Evolutionary conservation across 139 green algal species (phyloP).

Genomic region (Coelastrella sp.): DNA sequence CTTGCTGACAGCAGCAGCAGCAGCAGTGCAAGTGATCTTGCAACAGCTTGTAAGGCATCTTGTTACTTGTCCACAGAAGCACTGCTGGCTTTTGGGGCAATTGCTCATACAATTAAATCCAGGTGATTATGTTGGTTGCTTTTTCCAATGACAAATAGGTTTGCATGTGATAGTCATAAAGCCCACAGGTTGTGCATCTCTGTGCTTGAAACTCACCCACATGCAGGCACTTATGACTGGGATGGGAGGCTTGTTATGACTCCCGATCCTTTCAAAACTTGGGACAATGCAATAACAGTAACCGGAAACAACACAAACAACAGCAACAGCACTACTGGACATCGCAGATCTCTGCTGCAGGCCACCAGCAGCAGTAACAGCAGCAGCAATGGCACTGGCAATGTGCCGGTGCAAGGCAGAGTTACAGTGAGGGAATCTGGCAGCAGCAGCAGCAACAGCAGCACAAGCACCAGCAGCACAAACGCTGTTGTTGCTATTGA

Average conservation of each 20-base stretch:
- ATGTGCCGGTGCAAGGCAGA: conserved; percentile 14
- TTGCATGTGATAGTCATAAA: no score
- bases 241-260: neutral
- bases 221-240: conserved; percentile 34
- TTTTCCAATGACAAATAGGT: no score
- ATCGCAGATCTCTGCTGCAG: conserved; percentile 12
- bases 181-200: no score
- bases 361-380: neutral
- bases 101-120: no score
- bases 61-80: no score
- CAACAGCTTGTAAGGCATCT: no score
- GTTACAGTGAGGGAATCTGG: neutral
- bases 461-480: neutral
- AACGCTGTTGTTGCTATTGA: neutral
- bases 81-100: no score
- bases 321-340: neutral
- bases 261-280: neutral
- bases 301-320: neutral
- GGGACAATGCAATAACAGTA: neutral
- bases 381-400: conserved; percentile 16
- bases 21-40: neutral
- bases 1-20: neutral
- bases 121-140: no score
- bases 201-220: no score
- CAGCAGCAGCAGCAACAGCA: neutral